phyloP scores from a whole-genome alignment of 805 yeast species.

The Candida ovalis region DNA sequence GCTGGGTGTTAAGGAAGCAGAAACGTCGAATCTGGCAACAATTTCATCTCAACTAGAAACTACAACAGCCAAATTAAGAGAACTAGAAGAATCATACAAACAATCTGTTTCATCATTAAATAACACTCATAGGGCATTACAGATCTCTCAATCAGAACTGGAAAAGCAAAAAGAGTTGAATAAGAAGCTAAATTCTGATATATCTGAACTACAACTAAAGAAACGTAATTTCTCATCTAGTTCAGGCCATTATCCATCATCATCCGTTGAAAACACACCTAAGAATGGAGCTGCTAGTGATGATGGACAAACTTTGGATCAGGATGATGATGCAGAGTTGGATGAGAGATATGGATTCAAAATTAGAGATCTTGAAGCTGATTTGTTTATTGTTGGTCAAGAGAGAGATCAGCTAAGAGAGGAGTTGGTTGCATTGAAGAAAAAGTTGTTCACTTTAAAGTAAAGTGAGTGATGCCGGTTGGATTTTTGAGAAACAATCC shows the following conservation, averaged over 20 bases:
- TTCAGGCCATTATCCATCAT: conserved; percentile 1
- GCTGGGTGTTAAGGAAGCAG: conserved; percentile 40
- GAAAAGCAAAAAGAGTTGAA: conserved; percentile 53
- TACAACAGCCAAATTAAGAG: conserved; percentile 15
- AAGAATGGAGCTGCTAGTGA: neutral
- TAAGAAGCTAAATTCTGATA: conserved; percentile 55
- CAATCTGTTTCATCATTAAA: conserved; percentile 68
- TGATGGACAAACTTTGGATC: neutral
- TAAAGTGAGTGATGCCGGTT: neutral
- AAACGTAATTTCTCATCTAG: conserved; percentile 20
- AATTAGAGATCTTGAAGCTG: conserved; percentile 81
- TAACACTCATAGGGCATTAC: conserved; percentile 72
- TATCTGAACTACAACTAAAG: conserved; percentile 60
- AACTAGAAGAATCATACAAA: conserved; percentile 62
- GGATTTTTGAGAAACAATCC: too few species aligned
- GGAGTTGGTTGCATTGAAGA: conserved; percentile 54
- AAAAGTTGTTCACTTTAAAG: conserved; percentile 39
- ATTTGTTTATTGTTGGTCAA: conserved; percentile 71
- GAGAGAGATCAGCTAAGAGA: conserved; percentile 79
- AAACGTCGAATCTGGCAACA: conserved; percentile 26
- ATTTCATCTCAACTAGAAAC: conserved; percentile 32
- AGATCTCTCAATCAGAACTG: conserved; percentile 68
- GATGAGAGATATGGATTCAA: conserved; percentile 67
- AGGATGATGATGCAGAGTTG: conserved; percentile 27
- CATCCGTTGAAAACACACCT: neutral